Percentiles rank a stretch among this genome's conserved stretches.
Evolutionary conservation across 495 filamentous ascomycete species (phyloP).

Genomic region (Aspergillus kassunensis): DNA sequence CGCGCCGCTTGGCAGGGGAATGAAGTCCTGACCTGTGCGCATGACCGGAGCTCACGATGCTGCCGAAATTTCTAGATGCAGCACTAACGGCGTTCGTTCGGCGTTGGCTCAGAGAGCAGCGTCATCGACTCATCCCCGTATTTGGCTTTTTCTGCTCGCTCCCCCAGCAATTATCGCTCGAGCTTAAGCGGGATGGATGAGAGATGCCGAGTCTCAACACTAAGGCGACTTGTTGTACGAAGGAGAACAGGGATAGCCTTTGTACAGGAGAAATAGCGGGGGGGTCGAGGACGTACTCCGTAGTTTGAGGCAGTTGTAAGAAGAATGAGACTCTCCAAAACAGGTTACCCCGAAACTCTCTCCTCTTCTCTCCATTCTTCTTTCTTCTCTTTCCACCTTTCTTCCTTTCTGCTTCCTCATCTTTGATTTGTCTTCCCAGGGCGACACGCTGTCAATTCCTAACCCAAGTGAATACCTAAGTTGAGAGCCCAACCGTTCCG

Average conservation of each 20-base stretch:
- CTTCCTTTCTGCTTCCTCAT: not conserved
- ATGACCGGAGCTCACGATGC: constrained; percentile 7
- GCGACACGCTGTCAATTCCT: no score
- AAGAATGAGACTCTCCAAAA: constrained; percentile 4
- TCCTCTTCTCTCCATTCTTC: constrained; percentile 8
- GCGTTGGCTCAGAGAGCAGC: not conserved
- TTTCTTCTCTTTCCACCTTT: constrained; percentile 1
- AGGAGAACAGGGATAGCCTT: not conserved
- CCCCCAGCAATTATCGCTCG: constrained; percentile 6
- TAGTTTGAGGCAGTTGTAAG: no score
- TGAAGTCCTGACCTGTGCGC: constrained; percentile 6
- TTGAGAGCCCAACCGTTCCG: no score
- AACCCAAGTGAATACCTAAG: no score
- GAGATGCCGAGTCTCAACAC: no score
- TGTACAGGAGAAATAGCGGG: not conserved
- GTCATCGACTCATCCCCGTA: constrained; percentile 3
- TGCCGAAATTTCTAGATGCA: constrained; percentile 27
- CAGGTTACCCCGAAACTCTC: constrained; percentile 13
- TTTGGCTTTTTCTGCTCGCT: not conserved
- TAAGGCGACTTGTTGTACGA: no score
- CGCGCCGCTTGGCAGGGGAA: constrained; percentile 24
- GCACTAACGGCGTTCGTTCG: constrained; percentile 19
- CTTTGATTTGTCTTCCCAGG: not conserved
- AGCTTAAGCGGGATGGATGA: not conserved
- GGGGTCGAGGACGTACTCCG: not conserved